Percentiles rank a stretch among this genome's conserved stretches.
phyloP scores from a whole-genome alignment of 148 eudicot genomes.

The Diospyros kaki region DNA sequence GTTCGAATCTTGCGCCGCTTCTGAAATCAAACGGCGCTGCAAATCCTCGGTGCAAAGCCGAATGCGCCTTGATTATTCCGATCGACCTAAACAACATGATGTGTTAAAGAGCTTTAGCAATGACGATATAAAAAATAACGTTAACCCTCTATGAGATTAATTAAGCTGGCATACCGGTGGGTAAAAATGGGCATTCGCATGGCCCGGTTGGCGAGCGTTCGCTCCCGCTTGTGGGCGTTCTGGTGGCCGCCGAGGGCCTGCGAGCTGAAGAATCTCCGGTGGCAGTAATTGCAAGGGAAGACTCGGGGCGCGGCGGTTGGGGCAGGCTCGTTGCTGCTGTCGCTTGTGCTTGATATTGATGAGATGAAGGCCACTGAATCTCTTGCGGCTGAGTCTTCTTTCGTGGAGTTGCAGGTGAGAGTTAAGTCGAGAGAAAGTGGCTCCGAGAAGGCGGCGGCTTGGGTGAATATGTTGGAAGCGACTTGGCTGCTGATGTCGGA shows the following conservation, averaged over 20 bases:
- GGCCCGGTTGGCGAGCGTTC: slow-evolving; percentile 58
- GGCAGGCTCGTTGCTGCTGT: slow-evolving; percentile 23
- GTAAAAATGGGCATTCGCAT: slow-evolving; percentile 49
- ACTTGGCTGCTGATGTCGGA: slow-evolving; percentile 41
- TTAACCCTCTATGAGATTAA: not conserved
- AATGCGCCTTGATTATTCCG: slow-evolving; percentile 45
- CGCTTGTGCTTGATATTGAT: slow-evolving; percentile 31
- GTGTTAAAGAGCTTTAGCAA: slow-evolving; percentile 26
- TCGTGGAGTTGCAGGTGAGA: slow-evolving; percentile 21
- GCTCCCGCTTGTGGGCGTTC: slow-evolving; percentile 66
- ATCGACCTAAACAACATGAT: slow-evolving; percentile 33
- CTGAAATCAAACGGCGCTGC: slow-evolving; percentile 19
- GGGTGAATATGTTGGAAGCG: slow-evolving; percentile 29
- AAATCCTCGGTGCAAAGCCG: slow-evolving; percentile 30
- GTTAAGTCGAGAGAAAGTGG: slow-evolving; percentile 40
- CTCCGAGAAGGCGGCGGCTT: slow-evolving; percentile 7
- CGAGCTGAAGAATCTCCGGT: slow-evolving; percentile 58
- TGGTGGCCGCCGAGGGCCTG: slow-evolving; percentile 75
- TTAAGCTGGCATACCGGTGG: slow-evolving; percentile 38
- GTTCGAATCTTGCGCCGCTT: slow-evolving; percentile 28
- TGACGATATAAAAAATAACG: too few species aligned
- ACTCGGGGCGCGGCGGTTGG: slow-evolving; percentile 25
- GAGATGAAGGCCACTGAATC: slow-evolving; percentile 7
- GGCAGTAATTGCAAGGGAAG: slow-evolving; percentile 60
- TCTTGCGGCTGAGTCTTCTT: slow-evolving; percentile 1